Percentiles rank a stretch among this genome's conserved stretches.
Conservation (phyloP, 345 rosid genomes). For the Turritis glabra region DNA sequence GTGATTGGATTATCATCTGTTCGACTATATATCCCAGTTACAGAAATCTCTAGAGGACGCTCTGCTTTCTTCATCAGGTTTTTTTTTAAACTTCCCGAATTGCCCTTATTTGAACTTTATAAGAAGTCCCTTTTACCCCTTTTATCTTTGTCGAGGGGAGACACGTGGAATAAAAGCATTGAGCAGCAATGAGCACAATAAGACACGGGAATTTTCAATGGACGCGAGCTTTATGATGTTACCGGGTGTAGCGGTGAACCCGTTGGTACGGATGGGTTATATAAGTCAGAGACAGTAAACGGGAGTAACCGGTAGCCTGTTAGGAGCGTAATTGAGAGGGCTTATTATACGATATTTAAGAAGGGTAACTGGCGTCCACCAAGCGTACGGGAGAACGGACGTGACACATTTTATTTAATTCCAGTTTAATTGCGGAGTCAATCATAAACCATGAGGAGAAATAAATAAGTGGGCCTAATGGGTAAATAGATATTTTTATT, state of each 20-base stretch:
- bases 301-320: conserved; percentile 46
- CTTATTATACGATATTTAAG: conserved; percentile 41
- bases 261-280: conserved; percentile 38
- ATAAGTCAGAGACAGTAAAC: conserved; percentile 37
- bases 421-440: conserved; percentile 48
- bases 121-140: neutral
- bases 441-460: conserved; percentile 36
- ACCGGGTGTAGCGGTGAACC: conserved; percentile 42
- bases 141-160: neutral
- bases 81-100: neutral
- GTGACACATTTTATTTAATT: conserved; percentile 43
- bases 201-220: conserved; percentile 20
- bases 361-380: conserved; percentile 54
- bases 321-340: conserved; percentile 35
- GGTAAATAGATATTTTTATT: neutral
- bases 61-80: neutral
- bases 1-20: neutral
- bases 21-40: conserved; percentile 15
- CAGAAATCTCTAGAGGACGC: conserved; percentile 17
- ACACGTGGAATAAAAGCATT: conserved; percentile 30
- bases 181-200: conserved; percentile 28
- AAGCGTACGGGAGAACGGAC: conserved; percentile 53
- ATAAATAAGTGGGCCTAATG: conserved; percentile 34
- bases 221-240: conserved; percentile 13
- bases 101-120: neutral